Evolutionary conservation across 345 rosid species (phyloP).

Genomic region (Hibiscus tridactylites): DNA sequence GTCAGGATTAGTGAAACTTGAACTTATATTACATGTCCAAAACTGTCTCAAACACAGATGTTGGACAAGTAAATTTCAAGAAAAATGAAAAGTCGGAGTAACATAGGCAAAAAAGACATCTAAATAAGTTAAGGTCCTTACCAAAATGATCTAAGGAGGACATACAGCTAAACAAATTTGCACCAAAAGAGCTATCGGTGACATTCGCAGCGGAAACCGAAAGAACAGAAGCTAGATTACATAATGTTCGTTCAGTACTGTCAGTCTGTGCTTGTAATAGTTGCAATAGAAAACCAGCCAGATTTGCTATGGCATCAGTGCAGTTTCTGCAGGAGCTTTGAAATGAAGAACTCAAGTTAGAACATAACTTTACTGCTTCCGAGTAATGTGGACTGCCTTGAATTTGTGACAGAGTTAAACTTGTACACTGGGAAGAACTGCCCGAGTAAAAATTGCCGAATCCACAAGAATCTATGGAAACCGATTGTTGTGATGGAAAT

Average conservation of each 20-base stretch:
- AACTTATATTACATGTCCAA: background rate
- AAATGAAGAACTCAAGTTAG: constrained; percentile 25
- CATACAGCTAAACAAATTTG: constrained; percentile 41
- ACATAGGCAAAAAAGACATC: background rate
- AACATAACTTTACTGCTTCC: constrained; percentile 16
- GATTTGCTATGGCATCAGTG: constrained; percentile 8
- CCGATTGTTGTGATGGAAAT: constrained; percentile 16
- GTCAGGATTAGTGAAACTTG: background rate
- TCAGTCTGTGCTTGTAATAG: background rate
- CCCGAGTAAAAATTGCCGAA: constrained; percentile 24
- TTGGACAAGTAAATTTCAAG: background rate
- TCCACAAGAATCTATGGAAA: constrained; percentile 25
- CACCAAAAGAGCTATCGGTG: constrained; percentile 9
- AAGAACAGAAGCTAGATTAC: constrained; percentile 31
- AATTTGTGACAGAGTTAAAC: constrained; percentile 20
- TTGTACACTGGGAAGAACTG: constrained; percentile 23
- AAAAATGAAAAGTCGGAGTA: background rate
- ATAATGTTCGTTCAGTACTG: constrained; percentile 11
- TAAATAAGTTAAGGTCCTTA: constrained; percentile 13
- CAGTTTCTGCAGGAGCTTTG: constrained; percentile 22
- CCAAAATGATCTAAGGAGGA: constrained; percentile 27
- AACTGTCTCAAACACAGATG: background rate
- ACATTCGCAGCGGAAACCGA: constrained; percentile 28
- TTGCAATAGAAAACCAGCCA: constrained; percentile 3
- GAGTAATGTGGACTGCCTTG: background rate